These are phyloP conservation scores for Penicillium bovifimosum DNA, from an alignment of 495 filamentous ascomycete species.

Conservation along the genomic window DNA sequence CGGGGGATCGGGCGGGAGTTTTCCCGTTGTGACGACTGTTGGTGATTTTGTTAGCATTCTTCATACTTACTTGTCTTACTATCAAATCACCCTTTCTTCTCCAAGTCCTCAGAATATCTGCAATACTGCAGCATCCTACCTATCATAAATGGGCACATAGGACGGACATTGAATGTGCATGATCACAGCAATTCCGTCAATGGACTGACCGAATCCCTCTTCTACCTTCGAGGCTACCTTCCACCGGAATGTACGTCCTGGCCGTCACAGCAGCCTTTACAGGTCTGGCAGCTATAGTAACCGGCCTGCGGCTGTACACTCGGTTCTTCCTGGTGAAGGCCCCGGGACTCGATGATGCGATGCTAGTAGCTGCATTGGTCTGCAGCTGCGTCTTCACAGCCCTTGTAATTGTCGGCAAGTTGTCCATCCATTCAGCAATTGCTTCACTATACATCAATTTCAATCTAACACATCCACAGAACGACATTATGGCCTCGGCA, in stretches of 20 bases:
- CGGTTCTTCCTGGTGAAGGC: slow-evolving; percentile 28
- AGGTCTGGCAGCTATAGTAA: slow-evolving; percentile 20
- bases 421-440: too few species aligned
- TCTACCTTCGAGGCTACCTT: not conserved
- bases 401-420: slow-evolving; percentile 27
- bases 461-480: slow-evolving; percentile 13
- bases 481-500: slow-evolving; percentile 15
- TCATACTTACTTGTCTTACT: too few species aligned
- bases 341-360: slow-evolving; percentile 34
- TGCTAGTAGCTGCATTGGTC: slow-evolving; percentile 31
- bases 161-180: not conserved
- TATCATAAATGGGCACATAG: too few species aligned
- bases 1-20: too few species aligned
- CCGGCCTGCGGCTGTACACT: slow-evolving; percentile 29
- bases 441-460: not conserved
- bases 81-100: too few species aligned
- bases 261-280: slow-evolving; percentile 21
- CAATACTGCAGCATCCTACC: too few species aligned
- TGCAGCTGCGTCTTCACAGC: slow-evolving; percentile 19
- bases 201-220: not conserved
- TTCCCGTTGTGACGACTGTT: too few species aligned
- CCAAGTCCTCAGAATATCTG: too few species aligned
- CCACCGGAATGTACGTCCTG: slow-evolving; percentile 11
- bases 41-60: too few species aligned
- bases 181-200: not conserved